A percentile compares a stretch with the other conserved stretches of the same genome.
Conservation (phyloP, 2,329 filamentous ascomycete species). For the Pseudogymnoascus sp. region DNA sequence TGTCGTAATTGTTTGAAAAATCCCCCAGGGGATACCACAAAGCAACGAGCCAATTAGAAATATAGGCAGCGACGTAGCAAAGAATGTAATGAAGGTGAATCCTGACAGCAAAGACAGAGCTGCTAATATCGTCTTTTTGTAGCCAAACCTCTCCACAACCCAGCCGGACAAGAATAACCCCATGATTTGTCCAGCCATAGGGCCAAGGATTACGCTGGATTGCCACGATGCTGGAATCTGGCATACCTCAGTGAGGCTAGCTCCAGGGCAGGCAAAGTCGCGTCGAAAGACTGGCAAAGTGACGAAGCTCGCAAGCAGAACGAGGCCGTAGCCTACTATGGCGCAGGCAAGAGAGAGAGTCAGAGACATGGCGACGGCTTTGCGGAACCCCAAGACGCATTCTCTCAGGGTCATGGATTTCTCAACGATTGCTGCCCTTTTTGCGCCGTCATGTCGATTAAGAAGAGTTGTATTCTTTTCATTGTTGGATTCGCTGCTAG, state of each 20-base stretch:
- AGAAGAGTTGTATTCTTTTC: not conserved
- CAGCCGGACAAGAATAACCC: constrained; percentile 8
- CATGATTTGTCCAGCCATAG: constrained; percentile 28
- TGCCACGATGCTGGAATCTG: constrained; percentile 35
- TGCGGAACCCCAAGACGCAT: constrained; percentile 71
- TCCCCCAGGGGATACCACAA: not conserved
- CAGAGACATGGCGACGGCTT: constrained; percentile 71
- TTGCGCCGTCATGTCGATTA: not conserved
- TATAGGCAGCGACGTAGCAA: not conserved
- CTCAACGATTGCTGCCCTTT: not conserved
- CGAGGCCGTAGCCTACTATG: constrained; percentile 82
- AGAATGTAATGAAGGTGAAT: constrained; percentile 4
- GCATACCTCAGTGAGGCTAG: constrained; percentile 22
- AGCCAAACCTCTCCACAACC: constrained; percentile 25
- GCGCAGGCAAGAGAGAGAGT: constrained; percentile 76
- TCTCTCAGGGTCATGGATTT: constrained; percentile 31
- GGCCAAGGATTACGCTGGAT: constrained; percentile 32
- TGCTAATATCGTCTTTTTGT: constrained; percentile 22
- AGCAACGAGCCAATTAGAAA: not conserved
- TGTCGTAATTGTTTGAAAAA: constrained; percentile 6
- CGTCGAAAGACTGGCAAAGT: constrained; percentile 21
- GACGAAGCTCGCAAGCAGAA: constrained; percentile 67
- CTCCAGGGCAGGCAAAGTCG: constrained; percentile 21
- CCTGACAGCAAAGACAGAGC: not conserved
- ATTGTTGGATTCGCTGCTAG: not conserved